phyloP scores from a whole-genome alignment of 305 asterid genomes.

The Caryopteris hybrid region DNA sequence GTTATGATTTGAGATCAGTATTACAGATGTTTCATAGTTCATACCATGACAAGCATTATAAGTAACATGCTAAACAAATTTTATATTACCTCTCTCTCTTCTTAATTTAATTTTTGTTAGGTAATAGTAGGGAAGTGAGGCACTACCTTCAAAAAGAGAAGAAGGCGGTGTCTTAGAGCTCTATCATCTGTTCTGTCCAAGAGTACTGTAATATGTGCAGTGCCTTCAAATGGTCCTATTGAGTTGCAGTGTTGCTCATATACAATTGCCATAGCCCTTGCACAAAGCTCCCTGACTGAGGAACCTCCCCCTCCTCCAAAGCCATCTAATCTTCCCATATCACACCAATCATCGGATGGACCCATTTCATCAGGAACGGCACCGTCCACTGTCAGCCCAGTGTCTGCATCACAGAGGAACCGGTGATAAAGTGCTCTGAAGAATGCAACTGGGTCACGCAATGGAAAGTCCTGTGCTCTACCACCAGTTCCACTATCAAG shows the following conservation, averaged over 20 bases:
- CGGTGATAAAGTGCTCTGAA: slow-evolving; percentile 97
- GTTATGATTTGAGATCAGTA: slow-evolving; percentile 4
- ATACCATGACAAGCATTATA: not conserved
- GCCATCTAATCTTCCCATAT: slow-evolving; percentile 98
- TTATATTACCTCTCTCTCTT: not conserved
- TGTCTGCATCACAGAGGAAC: slow-evolving; percentile 96
- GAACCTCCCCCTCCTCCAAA: slow-evolving; percentile 99
- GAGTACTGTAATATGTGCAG: slow-evolving; percentile 93
- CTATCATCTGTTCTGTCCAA: slow-evolving; percentile 99
- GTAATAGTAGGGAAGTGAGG: not conserved
- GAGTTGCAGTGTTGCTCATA: slow-evolving; percentile 83
- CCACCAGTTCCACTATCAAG: slow-evolving; percentile 87
- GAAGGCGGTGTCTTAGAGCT: slow-evolving; percentile 98
- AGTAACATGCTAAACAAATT: slow-evolving; percentile 5
- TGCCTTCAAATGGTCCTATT: slow-evolving; percentile 93
- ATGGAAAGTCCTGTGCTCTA: slow-evolving; percentile 88
- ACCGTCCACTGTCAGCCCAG: slow-evolving; percentile 95
- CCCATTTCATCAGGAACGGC: slow-evolving; percentile 99
- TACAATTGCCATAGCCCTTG: slow-evolving; percentile 99
- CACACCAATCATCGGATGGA: slow-evolving; percentile 98
- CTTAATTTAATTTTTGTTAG: not conserved
- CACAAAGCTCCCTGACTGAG: slow-evolving; percentile 99
- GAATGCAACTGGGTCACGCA: slow-evolving; percentile 97
- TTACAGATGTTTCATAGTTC: not conserved
- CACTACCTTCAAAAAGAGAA: slow-evolving; percentile 88